Evolutionary conservation across 805 yeast species (phyloP), one percentile per base, ranked within the genome.

Genomic region (Saccharomycopsis microspora): DNA sequence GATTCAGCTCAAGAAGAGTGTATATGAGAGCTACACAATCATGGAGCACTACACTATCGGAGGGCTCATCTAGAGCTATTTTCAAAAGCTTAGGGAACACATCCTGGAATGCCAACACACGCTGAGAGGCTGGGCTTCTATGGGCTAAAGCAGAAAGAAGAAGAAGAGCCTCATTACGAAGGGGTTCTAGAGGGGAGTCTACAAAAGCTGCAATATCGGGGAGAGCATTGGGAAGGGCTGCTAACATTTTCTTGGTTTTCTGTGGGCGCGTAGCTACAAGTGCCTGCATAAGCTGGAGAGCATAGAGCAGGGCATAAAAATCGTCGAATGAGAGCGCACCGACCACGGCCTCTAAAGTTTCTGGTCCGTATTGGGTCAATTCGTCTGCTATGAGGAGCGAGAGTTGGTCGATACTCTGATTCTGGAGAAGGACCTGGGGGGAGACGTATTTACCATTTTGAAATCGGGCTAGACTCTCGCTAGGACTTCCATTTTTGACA

Each of bases 341-440:
- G 28, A 75, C 64, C 5, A 81, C 60, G 29, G 73, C 58, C 19
- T 72, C 67, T 11, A 73, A 59, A 9, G 75, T 67, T 42, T 74
- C 72, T 8, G 56, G 50, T 5, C 53, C 47, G 7, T 70, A 65
- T 64, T 85, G 89, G 1, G 89, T 83, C 56, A 93, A 68, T 58
- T 87, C 97, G 64, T 93, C 98, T 0, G 97, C 87, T 33, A 93
- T 85, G 95, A 97, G 89, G 48, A 89, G 65, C 0, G 96, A 85
- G 55, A 93, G 85, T 58, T 87, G 95, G 60, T 89, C 97, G 8
- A 78, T 75, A 3, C 66, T 55, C 28, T 61, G 59, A 4, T 68
- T 64, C 3, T 74, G 44, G 73, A 78, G 62, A 75, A 64, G 31
- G 78, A 66, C 19, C 30, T 80, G 64, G 3, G 93, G 93, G 3